Conservation (phyloP, 2,329 filamentous ascomycete genomes). For the Aspergillus novofumigatus region DNA sequence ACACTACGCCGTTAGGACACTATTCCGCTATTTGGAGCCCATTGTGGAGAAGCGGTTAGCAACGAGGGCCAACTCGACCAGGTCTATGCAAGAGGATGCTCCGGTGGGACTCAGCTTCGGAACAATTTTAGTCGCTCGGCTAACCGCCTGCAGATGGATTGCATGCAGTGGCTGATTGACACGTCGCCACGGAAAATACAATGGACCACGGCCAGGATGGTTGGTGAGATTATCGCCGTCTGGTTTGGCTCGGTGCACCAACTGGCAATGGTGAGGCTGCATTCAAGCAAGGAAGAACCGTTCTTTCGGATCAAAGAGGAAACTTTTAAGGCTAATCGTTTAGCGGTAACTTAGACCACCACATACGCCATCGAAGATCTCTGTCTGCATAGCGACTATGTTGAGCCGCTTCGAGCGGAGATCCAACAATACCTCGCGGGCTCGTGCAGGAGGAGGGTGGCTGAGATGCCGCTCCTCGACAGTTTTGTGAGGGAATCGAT, state of each 20-base stretch:
- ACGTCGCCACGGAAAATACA: too few species aligned
- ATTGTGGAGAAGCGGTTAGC: too few species aligned
- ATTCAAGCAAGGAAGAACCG: not conserved
- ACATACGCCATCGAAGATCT: constrained; percentile 1
- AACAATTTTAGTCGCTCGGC: too few species aligned
- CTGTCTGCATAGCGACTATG: not conserved
- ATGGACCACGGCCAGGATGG: not conserved
- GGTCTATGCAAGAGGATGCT: too few species aligned
- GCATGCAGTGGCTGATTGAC: too few species aligned
- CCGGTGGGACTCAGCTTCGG: too few species aligned
- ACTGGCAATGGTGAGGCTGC: not conserved
- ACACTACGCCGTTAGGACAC: too few species aligned
- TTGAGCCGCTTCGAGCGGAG: not conserved
- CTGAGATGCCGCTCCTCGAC: not conserved
- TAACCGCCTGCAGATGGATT: too few species aligned
- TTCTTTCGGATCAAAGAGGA: too few species aligned
- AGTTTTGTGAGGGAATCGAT: not conserved
- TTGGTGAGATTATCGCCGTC: not conserved
- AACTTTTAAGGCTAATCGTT: too few species aligned
- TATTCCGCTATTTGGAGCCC: too few species aligned
- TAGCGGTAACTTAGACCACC: not conserved
- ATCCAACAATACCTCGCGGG: not conserved
- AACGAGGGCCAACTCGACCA: too few species aligned
- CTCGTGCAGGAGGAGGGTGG: not conserved
- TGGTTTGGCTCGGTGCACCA: constrained; percentile 1